These are phyloP conservation scores for Spergularia marina DNA, from an alignment of 148 eudicot genomes.

Conservation along the genomic window DNA sequence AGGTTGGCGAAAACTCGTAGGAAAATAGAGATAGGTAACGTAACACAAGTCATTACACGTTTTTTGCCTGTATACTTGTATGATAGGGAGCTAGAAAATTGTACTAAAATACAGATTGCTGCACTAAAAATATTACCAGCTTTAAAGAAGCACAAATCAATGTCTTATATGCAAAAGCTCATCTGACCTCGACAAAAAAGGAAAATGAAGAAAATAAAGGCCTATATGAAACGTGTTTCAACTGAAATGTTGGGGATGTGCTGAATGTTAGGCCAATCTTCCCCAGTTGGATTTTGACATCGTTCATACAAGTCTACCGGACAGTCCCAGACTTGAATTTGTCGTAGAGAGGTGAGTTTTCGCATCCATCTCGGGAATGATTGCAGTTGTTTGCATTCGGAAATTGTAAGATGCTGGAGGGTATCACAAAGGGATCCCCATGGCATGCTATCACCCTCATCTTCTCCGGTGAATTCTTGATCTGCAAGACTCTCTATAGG, in stretches of 20 bases:
- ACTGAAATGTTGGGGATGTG: constrained; percentile 4
- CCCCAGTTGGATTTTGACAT: constrained; percentile 10
- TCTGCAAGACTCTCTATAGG: constrained; percentile 1
- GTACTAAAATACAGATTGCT: too few species aligned
- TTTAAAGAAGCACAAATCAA: too few species aligned
- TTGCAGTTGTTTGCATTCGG: background rate
- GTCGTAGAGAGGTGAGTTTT: background rate
- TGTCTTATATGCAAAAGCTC: too few species aligned
- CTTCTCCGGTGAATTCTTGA: background rate
- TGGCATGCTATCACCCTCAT: constrained; percentile 4
- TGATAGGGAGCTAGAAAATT: too few species aligned
- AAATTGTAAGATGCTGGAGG: background rate
- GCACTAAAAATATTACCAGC: too few species aligned
- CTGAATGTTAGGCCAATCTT: constrained; percentile 14
- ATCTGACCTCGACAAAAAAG: background rate
- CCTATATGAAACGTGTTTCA: background rate
- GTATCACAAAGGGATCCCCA: constrained; percentile 11
- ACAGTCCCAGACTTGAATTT: background rate
- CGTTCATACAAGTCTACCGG: background rate
- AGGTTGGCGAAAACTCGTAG: too few species aligned
- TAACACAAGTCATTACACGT: too few species aligned
- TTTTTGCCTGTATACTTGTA: too few species aligned
- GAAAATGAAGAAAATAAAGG: background rate
- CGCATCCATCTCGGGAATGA: constrained; percentile 18
- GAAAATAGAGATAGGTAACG: too few species aligned